phyloP scores from a whole-genome alignment of 208 protist species.

The Acanthamoeba quina region DNA sequence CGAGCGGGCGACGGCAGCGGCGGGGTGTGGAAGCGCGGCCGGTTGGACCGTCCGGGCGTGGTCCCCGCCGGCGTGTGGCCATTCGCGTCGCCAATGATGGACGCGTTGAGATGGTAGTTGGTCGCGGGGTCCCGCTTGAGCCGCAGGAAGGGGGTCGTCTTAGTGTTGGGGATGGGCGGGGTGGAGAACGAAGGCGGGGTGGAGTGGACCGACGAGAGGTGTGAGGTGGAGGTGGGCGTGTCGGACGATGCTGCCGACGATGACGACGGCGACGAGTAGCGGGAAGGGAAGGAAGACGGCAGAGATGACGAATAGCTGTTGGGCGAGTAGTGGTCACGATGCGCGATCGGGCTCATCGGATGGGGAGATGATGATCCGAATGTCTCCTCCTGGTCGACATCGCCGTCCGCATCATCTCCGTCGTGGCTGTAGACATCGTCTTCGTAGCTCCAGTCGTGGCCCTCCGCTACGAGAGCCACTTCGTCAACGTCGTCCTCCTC shows the following conservation, averaged over 20 bases:
- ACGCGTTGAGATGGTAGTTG: neutral
- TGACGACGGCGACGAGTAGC: too few species aligned
- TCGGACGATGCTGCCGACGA: too few species aligned
- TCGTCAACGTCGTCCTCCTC: neutral
- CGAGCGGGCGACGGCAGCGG: neutral
- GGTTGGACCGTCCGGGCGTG: neutral
- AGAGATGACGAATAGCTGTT: neutral
- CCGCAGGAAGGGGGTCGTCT: slow-evolving; percentile 4
- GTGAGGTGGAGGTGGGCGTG: too few species aligned
- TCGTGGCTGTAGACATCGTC: neutral
- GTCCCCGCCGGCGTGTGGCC: neutral
- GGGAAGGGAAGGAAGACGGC: neutral
- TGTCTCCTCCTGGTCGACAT: neutral
- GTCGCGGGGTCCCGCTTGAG: neutral
- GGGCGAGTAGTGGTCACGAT: neutral
- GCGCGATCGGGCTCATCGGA: neutral
- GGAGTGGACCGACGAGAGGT: neutral
- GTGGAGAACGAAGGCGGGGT: slow-evolving; percentile 11
- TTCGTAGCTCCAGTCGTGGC: neutral
- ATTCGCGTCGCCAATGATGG: neutral
- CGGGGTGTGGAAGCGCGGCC: neutral
- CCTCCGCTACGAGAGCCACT: neutral
- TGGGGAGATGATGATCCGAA: neutral
- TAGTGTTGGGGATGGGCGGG: slow-evolving; percentile 2
- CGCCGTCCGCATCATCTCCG: neutral